Conservation (phyloP, 2,329 filamentous ascomycete species). For the Fusarium albosuccineum region DNA sequence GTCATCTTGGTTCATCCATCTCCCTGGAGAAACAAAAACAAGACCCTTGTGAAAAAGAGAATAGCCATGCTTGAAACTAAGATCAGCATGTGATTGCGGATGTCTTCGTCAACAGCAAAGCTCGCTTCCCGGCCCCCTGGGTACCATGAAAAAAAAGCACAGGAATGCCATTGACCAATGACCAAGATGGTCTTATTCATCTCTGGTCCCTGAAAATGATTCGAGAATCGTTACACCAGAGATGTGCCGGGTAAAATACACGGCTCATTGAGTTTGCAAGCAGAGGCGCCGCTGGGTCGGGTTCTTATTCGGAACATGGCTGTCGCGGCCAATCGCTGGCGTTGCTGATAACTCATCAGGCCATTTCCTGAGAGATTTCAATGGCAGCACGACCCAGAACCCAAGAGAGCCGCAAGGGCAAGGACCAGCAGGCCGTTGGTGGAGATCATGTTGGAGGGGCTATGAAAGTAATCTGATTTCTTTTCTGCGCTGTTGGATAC, state of each 20-base stretch:
- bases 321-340: constrained; percentile 29
- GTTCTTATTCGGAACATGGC: constrained; percentile 45
- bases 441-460: background rate
- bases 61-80: background rate
- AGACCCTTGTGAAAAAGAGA: background rate
- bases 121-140: constrained; percentile 3
- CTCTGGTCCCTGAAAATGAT: constrained; percentile 40
- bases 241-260: constrained; percentile 23
- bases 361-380: constrained; percentile 30
- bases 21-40: constrained; percentile 2
- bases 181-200: constrained; percentile 45
- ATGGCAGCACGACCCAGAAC: constrained; percentile 5
- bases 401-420: constrained; percentile 10
- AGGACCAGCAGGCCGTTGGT: constrained; percentile 10
- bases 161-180: constrained; percentile 41
- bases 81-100: constrained; percentile 32
- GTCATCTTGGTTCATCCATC: background rate
- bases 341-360: constrained; percentile 37
- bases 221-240: constrained; percentile 40
- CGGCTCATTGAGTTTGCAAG: constrained; percentile 18
- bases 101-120: constrained; percentile 2
- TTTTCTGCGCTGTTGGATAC: background rate
- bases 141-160: constrained; percentile 5
- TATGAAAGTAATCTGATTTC: too few relatives aligned
- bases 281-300: constrained; percentile 13